A percentile compares a stretch with the other conserved stretches of the same genome.
phyloP scores from a whole-genome alignment of 352 stramenopile genomes.

The Phytophthora constricta region DNA sequence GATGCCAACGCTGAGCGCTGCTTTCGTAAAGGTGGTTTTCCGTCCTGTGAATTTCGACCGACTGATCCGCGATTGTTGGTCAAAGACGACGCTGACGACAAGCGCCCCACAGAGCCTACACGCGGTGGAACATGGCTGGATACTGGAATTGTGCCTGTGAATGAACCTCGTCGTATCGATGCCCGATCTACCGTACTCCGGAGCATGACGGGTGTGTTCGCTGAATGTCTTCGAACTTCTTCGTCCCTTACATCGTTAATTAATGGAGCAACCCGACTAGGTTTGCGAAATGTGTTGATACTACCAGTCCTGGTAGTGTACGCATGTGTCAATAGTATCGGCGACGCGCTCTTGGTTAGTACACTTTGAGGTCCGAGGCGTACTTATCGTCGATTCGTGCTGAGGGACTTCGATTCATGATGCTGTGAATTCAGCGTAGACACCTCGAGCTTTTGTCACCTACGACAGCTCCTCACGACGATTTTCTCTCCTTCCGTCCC shows the following conservation, averaged over 20 bases:
- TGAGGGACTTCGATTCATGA: conserved; percentile 24
- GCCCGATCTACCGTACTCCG: not conserved
- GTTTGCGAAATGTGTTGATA: conserved; percentile 11
- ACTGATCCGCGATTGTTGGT: conserved; percentile 25
- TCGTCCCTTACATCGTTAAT: not conserved
- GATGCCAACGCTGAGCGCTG: conserved; percentile 47
- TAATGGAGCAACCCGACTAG: conserved; percentile 18
- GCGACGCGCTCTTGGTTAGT: conserved; percentile 5
- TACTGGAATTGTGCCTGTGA: conserved; percentile 28
- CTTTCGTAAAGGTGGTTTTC: conserved; percentile 19
- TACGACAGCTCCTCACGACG: not conserved
- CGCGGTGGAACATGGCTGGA: conserved; percentile 10
- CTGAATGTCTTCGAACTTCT: conserved; percentile 4
- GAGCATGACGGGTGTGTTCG: not conserved
- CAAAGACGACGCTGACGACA: conserved; percentile 29
- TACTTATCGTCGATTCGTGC: conserved; percentile 12
- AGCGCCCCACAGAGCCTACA: conserved; percentile 16
- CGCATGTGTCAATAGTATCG: conserved; percentile 1
- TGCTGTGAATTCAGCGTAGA: conserved; percentile 12
- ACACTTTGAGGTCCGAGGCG: conserved; percentile 12
- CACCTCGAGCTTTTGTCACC: not conserved
- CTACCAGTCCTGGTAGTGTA: not conserved
- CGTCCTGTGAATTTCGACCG: conserved; percentile 16
- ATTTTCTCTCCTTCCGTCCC: not conserved
- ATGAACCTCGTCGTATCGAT: conserved; percentile 20